Percentiles rank a stretch among this genome's conserved stretches.
phyloP scores from a whole-genome alignment of 306 rosid species.

The Sechiopsis laciniata region DNA sequence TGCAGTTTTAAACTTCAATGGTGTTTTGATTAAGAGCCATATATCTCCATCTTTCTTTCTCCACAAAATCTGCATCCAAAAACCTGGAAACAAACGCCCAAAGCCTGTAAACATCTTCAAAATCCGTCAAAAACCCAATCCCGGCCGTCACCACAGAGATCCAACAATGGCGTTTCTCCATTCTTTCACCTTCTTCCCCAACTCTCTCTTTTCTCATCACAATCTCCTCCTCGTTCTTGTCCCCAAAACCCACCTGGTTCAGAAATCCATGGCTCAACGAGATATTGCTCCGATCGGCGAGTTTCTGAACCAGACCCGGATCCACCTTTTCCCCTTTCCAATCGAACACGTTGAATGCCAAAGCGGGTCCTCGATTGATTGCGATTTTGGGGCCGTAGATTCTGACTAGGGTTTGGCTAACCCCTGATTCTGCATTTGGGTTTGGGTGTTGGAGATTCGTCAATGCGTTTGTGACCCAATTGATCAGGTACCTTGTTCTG shows the following conservation, averaged over 20 bases:
- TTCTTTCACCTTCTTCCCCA: constrained; percentile 24
- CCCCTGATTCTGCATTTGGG: constrained; percentile 46
- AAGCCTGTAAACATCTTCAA: constrained; percentile 60
- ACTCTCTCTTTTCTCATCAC: constrained; percentile 36
- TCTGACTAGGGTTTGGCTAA: constrained; percentile 34
- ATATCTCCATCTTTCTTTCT: constrained; percentile 91
- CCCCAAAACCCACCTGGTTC: constrained; percentile 36
- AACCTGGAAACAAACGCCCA: constrained; percentile 77
- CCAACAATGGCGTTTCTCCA: constrained; percentile 25
- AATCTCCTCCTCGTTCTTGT: constrained; percentile 32
- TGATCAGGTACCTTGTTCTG: constrained; percentile 49
- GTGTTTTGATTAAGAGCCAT: constrained; percentile 67
- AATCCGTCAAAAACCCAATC: constrained; percentile 57
- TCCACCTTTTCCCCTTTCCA: constrained; percentile 85
- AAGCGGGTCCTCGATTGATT: constrained; percentile 50
- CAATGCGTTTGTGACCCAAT: constrained; percentile 74
- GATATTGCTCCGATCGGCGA: constrained; percentile 62
- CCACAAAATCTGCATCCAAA: constrained; percentile 82
- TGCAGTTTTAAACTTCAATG: constrained; percentile 31
- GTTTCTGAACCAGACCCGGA: constrained; percentile 64
- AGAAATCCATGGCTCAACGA: constrained; percentile 45
- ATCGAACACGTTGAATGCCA: constrained; percentile 79
- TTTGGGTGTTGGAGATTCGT: constrained; percentile 69
- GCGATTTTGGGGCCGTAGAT: constrained; percentile 65
- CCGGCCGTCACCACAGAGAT: constrained; percentile 45